Percentiles rank a stretch among this genome's conserved stretches.
Evolutionary conservation across 139 green algal genomes (phyloP).

Genomic region (Chlorella sp.): DNA sequence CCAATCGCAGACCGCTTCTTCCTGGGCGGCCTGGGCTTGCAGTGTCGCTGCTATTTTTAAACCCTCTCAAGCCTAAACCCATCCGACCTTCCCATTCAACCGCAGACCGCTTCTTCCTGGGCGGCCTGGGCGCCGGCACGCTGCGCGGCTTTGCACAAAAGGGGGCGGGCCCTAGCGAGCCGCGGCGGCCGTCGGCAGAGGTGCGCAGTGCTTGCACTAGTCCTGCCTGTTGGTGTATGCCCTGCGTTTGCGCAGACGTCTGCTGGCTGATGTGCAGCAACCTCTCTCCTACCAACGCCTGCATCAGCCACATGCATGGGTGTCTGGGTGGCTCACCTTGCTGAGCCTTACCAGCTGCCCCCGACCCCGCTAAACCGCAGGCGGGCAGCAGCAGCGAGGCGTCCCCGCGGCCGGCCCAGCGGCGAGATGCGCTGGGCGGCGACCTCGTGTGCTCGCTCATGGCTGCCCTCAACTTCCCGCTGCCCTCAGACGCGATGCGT

Average conservation of each 20-base stretch:
- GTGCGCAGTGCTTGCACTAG: not conserved
- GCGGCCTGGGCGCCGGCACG: constrained; percentile 49
- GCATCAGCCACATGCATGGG: too few relatives aligned
- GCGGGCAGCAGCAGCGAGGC: not conserved
- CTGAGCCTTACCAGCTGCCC: too few relatives aligned
- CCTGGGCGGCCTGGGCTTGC: constrained; percentile 53
- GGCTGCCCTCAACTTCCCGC: constrained; percentile 67
- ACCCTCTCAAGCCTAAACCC: too few relatives aligned
- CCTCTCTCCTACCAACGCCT: too few relatives aligned
- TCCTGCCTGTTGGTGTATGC: too few relatives aligned
- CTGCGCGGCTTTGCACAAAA: constrained; percentile 75
- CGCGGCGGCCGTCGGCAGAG: constrained; percentile 41
- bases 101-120: constrained; percentile 68
- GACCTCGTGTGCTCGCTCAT: constrained; percentile 68
- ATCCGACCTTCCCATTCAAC: too few relatives aligned
- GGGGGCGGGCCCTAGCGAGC: constrained; percentile 59
- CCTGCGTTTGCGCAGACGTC: too few relatives aligned
- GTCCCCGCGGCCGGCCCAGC: not conserved
- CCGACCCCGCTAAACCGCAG: not conserved
- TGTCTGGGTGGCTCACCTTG: too few relatives aligned
- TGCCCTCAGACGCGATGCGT: constrained; percentile 54
- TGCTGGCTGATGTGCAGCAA: too few relatives aligned
- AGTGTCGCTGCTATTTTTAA: too few relatives aligned
- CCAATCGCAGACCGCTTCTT: constrained; percentile 56
- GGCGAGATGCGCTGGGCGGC: constrained; percentile 70